Conservation (phyloP, 2,329 filamentous ascomycete genomes). For the Pestalotiopsis sp. region DNA sequence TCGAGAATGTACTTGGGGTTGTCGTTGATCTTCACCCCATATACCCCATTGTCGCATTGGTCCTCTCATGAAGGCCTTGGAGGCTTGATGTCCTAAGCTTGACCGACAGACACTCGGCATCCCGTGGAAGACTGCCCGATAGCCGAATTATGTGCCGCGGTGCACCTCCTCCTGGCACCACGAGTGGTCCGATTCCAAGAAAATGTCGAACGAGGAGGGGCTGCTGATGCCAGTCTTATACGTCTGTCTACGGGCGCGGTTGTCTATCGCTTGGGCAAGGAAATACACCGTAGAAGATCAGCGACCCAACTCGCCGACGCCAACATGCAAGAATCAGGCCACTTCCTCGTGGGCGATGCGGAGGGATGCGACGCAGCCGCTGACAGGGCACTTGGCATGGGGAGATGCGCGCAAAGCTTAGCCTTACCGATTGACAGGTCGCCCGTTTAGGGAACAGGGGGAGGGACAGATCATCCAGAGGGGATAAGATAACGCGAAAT, state of each 20-base stretch:
- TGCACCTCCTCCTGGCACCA: neutral
- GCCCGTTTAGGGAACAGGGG: neutral
- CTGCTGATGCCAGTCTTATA: neutral
- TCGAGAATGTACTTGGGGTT: neutral
- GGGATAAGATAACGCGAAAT: neutral
- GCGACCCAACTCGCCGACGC: neutral
- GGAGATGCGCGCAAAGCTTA: neutral
- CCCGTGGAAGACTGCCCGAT: neutral
- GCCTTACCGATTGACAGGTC: neutral
- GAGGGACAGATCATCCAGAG: neutral
- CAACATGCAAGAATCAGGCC: slow-evolving; percentile 15
- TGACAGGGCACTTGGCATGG: neutral
- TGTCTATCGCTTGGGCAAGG: neutral
- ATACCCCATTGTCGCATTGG: neutral
- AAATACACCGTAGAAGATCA: neutral
- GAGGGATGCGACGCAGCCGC: neutral
- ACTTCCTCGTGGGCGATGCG: slow-evolving; percentile 14
- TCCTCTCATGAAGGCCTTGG: neutral
- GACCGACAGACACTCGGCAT: neutral
- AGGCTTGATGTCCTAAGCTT: neutral
- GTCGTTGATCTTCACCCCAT: neutral
- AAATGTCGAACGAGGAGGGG: slow-evolving; percentile 11
- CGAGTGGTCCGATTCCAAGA: slow-evolving; percentile 10
- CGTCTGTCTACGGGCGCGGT: neutral
- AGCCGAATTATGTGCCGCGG: neutral